Conservation (phyloP, 352 stramenopile genomes). For the Globisporangium splendens region DNA sequence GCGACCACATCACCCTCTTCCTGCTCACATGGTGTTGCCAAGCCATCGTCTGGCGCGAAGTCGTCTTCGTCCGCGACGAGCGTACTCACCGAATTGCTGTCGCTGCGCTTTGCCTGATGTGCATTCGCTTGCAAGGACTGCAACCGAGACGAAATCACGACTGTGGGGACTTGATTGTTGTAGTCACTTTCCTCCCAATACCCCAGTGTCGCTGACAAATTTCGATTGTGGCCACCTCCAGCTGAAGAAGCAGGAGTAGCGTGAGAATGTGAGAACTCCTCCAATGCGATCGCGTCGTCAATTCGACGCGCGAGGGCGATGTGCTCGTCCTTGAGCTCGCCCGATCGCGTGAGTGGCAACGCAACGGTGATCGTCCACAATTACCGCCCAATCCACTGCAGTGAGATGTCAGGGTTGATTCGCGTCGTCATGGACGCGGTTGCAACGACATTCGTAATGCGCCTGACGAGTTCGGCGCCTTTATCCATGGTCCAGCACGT, state of each 20-base stretch:
- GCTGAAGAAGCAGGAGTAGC: no score
- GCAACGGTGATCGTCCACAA: constrained; percentile 69
- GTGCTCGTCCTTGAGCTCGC: constrained; percentile 65
- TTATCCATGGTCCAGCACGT: constrained; percentile 77
- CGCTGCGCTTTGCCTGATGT: no score
- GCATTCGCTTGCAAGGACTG: no score
- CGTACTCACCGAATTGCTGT: no score
- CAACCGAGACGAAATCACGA: not conserved
- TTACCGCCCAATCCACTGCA: constrained; percentile 74
- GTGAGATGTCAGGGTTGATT: constrained; percentile 69
- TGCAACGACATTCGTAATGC: constrained; percentile 43
- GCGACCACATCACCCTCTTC: constrained; percentile 33
- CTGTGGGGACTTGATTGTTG: constrained; percentile 17
- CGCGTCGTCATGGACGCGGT: constrained; percentile 4
- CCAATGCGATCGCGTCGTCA: constrained; percentile 53
- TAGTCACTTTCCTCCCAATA: not conserved
- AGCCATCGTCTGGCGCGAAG: not conserved
- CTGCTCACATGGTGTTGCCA: constrained; percentile 6
- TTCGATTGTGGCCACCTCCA: not conserved
- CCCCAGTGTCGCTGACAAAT: constrained; percentile 4
- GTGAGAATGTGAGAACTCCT: constrained; percentile 2
- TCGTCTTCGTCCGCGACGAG: constrained; percentile 4
- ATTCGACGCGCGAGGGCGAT: constrained; percentile 55
- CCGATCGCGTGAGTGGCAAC: constrained; percentile 50
- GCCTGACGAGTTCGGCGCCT: constrained; percentile 54